phyloP scores from a whole-genome alignment of 768 basidiomycete species.

The Podaxis sp. region DNA sequence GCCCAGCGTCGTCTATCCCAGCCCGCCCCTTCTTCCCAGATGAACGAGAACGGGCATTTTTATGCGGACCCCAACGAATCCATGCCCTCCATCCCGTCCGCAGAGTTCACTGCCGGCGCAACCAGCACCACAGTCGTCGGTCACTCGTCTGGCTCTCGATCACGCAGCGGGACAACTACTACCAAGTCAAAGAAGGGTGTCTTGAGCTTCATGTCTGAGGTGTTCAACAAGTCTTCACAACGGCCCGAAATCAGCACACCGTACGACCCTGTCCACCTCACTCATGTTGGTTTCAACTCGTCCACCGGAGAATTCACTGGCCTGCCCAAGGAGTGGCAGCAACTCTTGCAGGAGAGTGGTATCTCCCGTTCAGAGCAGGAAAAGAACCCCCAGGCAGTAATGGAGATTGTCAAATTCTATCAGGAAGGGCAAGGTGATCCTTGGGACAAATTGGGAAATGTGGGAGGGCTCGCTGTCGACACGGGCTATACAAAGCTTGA shows the following conservation, averaged over 20 bases:
- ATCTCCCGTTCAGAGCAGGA: conserved; percentile 94
- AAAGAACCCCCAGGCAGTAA: conserved; percentile 95
- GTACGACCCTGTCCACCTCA: conserved; percentile 98
- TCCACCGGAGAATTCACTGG: conserved; percentile 98
- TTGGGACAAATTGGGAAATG: conserved; percentile 81
- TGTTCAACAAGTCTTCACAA: conserved; percentile 61
- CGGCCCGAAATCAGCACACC: conserved; percentile 94
- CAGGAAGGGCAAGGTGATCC: conserved; percentile 80
- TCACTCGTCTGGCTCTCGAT: conserved; percentile 25
- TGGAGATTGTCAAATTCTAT: conserved; percentile 99
- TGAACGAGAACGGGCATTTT: conserved; percentile 33
- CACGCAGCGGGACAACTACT: conserved; percentile 42
- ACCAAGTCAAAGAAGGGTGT: conserved; percentile 62
- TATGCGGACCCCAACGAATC: conserved; percentile 43
- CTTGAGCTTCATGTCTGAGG: conserved; percentile 67
- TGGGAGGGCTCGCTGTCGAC: conserved; percentile 26
- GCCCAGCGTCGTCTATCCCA: conserved; percentile 49
- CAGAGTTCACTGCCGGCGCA: conserved; percentile 20
- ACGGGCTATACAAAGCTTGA: conserved; percentile 29
- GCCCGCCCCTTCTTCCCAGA: conserved; percentile 29
- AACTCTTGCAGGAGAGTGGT: conserved; percentile 91
- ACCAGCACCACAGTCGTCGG: conserved; percentile 18
- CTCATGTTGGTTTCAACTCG: conserved; percentile 98
- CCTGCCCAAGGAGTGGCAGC: conserved; percentile 98
- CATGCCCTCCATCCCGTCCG: conserved; percentile 29